A percentile compares a stretch with the other conserved stretches of the same genome.
Evolutionary conservation across 768 basidiomycete genomes (phyloP).

Genomic region (Scleroderma bovista): DNA sequence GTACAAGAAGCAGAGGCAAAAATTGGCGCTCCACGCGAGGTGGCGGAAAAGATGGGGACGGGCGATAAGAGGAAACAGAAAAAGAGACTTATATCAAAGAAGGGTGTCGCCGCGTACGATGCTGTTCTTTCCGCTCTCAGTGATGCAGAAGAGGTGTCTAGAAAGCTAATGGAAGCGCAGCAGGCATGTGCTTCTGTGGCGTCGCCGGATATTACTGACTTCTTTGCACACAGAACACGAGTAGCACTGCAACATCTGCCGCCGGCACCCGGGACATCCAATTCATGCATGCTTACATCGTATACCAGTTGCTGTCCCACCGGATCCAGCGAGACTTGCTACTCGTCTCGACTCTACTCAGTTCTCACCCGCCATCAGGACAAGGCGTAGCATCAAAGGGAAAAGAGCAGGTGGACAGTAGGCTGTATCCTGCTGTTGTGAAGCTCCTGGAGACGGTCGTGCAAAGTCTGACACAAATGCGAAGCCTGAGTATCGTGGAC

Average conservation of each 20-base stretch:
- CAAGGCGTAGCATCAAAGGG: constrained; percentile 22
- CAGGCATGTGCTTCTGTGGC: constrained; percentile 45
- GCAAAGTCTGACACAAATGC: constrained; percentile 82
- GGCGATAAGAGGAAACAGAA: constrained; percentile 30
- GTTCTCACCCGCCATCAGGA: constrained; percentile 34
- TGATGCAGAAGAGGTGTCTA: constrained; percentile 83
- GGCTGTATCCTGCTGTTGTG: constrained; percentile 81
- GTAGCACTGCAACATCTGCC: constrained; percentile 32
- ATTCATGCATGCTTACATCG: constrained; percentile 82
- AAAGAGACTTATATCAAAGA: constrained; percentile 47
- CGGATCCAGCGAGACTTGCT: constrained; percentile 88
- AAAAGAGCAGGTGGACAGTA: constrained; percentile 54
- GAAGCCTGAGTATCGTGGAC: constrained; percentile 77
- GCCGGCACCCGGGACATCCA: constrained; percentile 64
- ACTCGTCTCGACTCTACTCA: constrained; percentile 60
- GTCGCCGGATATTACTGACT: background rate
- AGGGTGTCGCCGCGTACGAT: constrained; percentile 83
- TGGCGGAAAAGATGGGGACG: constrained; percentile 21
- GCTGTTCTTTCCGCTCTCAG: constrained; percentile 77
- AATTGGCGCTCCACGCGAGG: constrained; percentile 37
- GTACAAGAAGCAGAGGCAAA: constrained; percentile 73
- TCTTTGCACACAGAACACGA: constrained; percentile 33
- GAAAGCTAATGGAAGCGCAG: constrained; percentile 77
- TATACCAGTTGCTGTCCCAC: constrained; percentile 80
- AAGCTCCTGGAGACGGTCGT: constrained; percentile 83